Percentiles rank a stretch among this genome's conserved stretches.
Evolutionary conservation across 1,284 basidiomycete genomes (phyloP).

Genomic region (Trichosporon sp.): DNA sequence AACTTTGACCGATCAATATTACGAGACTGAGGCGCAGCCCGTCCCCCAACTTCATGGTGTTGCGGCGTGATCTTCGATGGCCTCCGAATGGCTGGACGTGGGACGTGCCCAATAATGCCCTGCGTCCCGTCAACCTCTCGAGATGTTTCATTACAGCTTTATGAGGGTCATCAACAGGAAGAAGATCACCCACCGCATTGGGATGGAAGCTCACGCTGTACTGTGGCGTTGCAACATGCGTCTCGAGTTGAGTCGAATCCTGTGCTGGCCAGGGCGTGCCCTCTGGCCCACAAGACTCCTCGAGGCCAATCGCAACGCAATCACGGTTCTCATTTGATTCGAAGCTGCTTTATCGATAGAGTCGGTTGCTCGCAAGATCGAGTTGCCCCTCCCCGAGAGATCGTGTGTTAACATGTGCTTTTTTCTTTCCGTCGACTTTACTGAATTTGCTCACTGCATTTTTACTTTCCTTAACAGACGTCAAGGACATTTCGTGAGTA

Average conservation of each 20-base stretch:
- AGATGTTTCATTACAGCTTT: slow-evolving; percentile 1
- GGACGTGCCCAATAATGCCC: slow-evolving; percentile 6
- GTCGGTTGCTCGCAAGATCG: slow-evolving; percentile 18
- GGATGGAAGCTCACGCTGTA: not conserved
- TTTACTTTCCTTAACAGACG: slow-evolving; percentile 32
- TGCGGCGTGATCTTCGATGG: slow-evolving; percentile 17
- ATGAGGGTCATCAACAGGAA: slow-evolving; percentile 15
- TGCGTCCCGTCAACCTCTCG: not conserved
- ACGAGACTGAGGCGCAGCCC: not conserved
- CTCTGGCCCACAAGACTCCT: slow-evolving; percentile 8
- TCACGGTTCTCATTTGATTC: slow-evolving; percentile 6
- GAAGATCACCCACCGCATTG: slow-evolving; percentile 6
- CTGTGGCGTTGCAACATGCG: slow-evolving; percentile 4
- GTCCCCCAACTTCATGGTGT: not conserved
- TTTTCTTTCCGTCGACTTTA: slow-evolving; percentile 12
- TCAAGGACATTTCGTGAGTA: slow-evolving; percentile 44
- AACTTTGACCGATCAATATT: slow-evolving; percentile 6
- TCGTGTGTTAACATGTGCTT: slow-evolving; percentile 20
- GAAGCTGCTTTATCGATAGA: slow-evolving; percentile 9
- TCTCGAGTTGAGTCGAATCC: slow-evolving; percentile 2
- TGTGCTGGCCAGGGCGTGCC: not conserved
- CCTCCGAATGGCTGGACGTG: slow-evolving; percentile 8
- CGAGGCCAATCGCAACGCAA: slow-evolving; percentile 3
- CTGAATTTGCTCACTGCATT: slow-evolving; percentile 20
- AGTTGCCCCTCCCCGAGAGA: slow-evolving; percentile 18